A percentile compares a stretch with the other conserved stretches of the same genome.
phyloP scores from a whole-genome alignment of 768 basidiomycete genomes.

The Mycena haematopus region DNA sequence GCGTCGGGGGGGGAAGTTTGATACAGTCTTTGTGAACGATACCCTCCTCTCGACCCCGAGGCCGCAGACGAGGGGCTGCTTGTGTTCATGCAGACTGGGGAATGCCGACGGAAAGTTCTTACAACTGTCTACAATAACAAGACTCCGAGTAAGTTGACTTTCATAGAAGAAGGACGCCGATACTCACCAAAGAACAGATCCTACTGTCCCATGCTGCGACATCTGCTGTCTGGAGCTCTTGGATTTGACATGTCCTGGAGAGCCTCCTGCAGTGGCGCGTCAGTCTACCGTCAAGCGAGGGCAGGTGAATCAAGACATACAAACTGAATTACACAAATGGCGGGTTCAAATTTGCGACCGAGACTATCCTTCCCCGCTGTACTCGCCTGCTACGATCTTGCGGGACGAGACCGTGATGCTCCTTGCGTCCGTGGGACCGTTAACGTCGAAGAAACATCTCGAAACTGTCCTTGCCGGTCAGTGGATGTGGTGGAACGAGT shows the following conservation, averaged over 20 bases:
- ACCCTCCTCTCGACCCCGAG: constrained; percentile 4
- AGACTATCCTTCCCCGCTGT: constrained; percentile 1
- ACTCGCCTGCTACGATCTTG: background rate
- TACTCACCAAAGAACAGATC: background rate
- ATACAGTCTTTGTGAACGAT: background rate
- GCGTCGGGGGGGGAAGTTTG: background rate
- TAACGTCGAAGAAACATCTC: background rate
- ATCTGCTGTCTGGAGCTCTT: constrained; percentile 11
- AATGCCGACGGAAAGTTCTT: background rate
- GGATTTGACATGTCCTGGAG: constrained; percentile 4
- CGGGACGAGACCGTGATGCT: constrained; percentile 4
- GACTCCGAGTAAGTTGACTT: background rate
- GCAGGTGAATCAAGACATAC: background rate
- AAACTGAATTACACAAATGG: background rate
- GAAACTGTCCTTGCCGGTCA: background rate
- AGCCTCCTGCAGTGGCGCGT: background rate
- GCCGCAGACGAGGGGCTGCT: background rate
- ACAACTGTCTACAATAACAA: background rate
- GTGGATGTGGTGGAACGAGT: background rate
- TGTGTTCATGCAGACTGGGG: background rate
- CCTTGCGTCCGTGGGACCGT: constrained; percentile 9
- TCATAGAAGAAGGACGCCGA: background rate
- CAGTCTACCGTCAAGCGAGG: constrained; percentile 14
- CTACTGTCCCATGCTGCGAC: constrained; percentile 15
- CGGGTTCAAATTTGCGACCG: background rate